Evolutionary conservation across 1,284 basidiomycete genomes (phyloP), one percentile per base, ranked within the genome.

Genomic region (Mycena citricolor): DNA sequence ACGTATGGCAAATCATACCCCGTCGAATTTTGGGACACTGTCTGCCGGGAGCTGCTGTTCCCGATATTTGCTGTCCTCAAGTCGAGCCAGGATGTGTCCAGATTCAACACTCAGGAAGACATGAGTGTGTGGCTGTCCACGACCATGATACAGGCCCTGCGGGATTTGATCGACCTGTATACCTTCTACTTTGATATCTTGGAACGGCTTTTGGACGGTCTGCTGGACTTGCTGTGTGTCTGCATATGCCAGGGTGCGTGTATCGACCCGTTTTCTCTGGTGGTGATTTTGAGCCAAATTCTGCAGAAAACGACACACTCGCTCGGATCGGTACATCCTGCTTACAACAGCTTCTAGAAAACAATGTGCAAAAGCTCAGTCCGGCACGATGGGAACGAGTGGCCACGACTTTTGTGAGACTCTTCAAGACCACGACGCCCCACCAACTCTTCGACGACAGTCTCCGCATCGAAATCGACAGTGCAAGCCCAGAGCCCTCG

Each of bases 61-160:
- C 97, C 97, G 1, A 99, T 99, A 58, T 99, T 99, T 63, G 89
- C 93, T 4, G 93, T 99, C 36, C 75, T 99, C 47, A 91, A 92
- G 57, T 94, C 90, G 12, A 88, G 81, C 55, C 86, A 83, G 70
- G 94, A 97, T 62, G 68, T 98, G 24, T 90, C 90, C 12, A 81
- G 94, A 21, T 98, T 98, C 73, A 90, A 77, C 61, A 94, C 92
- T 2, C 92, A 97, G 60, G 97, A 99, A 62, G 97, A 99, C 59
- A 97, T 98, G 93, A 97, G 93, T 58, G 94, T 99, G 12, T 99
- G 97, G 97, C 70, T 99, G 35, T 97, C 94, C 32, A 98, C 97
- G 7, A 99, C 97, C 2, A 94, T 99, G 86, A 98, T 99, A 44
- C 95, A 99, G 62, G 97, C 97, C 1, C 75, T 99, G 44, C 82